A percentile compares a stretch with the other conserved stretches of the same genome.
Evolutionary conservation across 495 filamentous ascomycete genomes (phyloP).

Genomic region (Melanomma pulvis-pyrius): DNA sequence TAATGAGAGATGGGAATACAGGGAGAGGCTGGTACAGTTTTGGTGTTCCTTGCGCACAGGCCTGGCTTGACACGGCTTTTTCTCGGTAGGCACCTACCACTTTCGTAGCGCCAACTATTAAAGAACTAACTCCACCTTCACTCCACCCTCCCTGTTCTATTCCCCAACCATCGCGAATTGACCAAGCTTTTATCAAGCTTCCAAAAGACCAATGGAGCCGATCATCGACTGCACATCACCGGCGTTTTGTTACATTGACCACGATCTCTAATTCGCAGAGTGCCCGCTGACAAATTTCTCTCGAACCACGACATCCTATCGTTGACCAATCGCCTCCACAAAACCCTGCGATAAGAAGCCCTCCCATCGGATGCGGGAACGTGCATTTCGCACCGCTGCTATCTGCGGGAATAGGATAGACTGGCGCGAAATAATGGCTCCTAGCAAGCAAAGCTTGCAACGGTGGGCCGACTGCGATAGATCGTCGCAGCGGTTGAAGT

Average conservation of each 20-base stretch:
- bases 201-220: background rate
- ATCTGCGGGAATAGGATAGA: background rate
- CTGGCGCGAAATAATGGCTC: too few relatives aligned
- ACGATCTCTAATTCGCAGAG: background rate
- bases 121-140: too few relatives aligned
- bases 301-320: background rate
- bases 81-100: too few relatives aligned
- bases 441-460: background rate
- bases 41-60: too few relatives aligned
- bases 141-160: too few relatives aligned
- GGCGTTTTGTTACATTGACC: background rate
- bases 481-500: background rate
- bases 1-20: too few relatives aligned
- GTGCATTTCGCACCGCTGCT: background rate
- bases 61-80: too few relatives aligned
- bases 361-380: slow-evolving; percentile 2
- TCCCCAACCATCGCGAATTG: too few relatives aligned
- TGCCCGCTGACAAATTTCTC: background rate
- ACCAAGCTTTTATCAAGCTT: background rate
- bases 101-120: too few relatives aligned
- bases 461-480: background rate
- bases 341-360: slow-evolving; percentile 21
- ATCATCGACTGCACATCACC: background rate
- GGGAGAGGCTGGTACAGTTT: too few relatives aligned
- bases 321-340: slow-evolving; percentile 20